Percentiles rank a stretch among this genome's conserved stretches.
Conservation (phyloP, 164 flowering plant genomes). For the Chimonanthus praecox region DNA sequence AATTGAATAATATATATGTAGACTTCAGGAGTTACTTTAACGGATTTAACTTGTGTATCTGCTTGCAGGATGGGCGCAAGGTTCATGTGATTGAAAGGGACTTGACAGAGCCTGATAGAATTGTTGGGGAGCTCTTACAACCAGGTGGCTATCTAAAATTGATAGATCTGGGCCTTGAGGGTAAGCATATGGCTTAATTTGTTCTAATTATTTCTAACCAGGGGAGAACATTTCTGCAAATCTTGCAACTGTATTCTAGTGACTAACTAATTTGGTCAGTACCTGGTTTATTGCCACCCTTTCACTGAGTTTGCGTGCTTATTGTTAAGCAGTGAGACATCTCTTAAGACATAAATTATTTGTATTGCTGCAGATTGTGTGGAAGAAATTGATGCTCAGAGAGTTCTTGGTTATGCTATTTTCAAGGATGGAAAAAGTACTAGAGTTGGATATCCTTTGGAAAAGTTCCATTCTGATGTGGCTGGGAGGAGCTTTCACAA, state of each 20-base stretch:
- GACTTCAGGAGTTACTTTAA: background rate
- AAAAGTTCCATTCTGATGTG: constrained; percentile 77
- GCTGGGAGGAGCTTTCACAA: constrained; percentile 96
- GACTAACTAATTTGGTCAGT: background rate
- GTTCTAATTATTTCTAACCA: background rate
- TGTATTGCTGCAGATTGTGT: constrained; percentile 67
- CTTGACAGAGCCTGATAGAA: constrained; percentile 83
- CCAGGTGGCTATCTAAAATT: constrained; percentile 96
- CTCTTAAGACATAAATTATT: background rate
- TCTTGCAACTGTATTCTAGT: background rate
- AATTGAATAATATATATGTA: background rate
- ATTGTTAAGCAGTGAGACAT: background rate
- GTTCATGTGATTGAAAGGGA: constrained; percentile 91
- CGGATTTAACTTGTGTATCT: constrained; percentile 1
- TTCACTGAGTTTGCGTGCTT: background rate
- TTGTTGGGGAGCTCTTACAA: constrained; percentile 92
- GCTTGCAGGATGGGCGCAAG: constrained; percentile 71
- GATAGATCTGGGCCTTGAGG: constrained; percentile 78
- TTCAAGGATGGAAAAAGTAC: constrained; percentile 81
- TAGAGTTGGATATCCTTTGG: constrained; percentile 73
- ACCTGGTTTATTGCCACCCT: background rate
- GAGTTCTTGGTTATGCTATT: constrained; percentile 87
- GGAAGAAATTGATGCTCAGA: constrained; percentile 83
- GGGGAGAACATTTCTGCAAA: background rate
- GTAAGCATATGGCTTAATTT: constrained; percentile 23